Evolutionary conservation across 1,139 yeast species (phyloP), one percentile per base, ranked within the genome.

Genomic region (Suhomyces panamericanus): DNA sequence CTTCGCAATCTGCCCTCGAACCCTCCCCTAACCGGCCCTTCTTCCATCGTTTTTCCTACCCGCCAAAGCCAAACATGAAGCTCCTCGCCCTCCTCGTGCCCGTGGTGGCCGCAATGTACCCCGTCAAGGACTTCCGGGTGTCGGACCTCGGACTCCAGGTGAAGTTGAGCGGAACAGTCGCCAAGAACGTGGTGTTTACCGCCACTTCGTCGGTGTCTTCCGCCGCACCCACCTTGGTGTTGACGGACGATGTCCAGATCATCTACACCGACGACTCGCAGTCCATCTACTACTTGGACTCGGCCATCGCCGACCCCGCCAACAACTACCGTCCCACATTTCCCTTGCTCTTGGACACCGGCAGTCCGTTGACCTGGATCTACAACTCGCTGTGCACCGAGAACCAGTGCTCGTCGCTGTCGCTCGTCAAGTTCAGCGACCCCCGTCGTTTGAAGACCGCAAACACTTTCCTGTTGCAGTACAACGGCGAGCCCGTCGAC

Each of bases 281-380:
- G 37, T 62, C 70, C 11, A 61, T 65, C 24, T 66, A 59, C 48
- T 67, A 57, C 48, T 36, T 66, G 31, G 54, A 59, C 32, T 43
- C 58, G 13, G 45, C 58, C 10, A 45, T 67, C 2, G 22, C 44
- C n/a, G 59, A 58, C 34, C 26, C 48, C 2, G 28, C 42, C 16
- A 29, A 34, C 9, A 32, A 38, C 31, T 58, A 66, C 24, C 61
- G 62, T 29, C 65, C 64, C 28, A 15, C 35, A 15, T 81, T 74
- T 55, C 78, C 79, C 6, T 63, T 83, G 36, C 69, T 83, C 14
- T 64, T 83, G 24, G 89, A 83, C 58, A 83, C 89, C 0, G 88
- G 87, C 2, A 80, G 85, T 31, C 80, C 83, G 32, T 76, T 81
- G 48, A 61, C 83, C 2, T 83, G 89, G 89, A 71, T 83, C 3